Conservation (phyloP, 2,329 filamentous ascomycete species). For the Stagonosporopsis rhizophila region DNA sequence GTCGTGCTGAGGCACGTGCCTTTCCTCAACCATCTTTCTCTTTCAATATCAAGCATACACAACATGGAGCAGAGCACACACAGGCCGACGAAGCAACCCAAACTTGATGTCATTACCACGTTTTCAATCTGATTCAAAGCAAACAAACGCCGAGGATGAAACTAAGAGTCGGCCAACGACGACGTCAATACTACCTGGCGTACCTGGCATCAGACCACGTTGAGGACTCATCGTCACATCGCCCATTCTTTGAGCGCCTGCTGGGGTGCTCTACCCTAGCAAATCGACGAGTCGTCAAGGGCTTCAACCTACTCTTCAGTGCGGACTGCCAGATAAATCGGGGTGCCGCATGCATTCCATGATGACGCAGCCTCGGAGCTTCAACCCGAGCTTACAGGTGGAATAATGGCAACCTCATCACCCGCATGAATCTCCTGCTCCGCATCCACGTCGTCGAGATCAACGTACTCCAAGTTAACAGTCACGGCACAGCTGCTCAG, state of each 20-base stretch:
- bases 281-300: not conserved
- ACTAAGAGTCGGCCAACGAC: not conserved
- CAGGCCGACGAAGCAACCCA: too few relatives aligned
- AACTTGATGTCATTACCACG: too few relatives aligned
- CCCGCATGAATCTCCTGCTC: conserved; percentile 68
- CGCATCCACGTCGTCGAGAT: conserved; percentile 62
- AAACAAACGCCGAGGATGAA: too few relatives aligned
- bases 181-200: too few relatives aligned
- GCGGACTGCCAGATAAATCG: not conserved
- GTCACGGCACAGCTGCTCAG: conserved; percentile 78
- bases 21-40: too few relatives aligned
- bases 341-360: not conserved
- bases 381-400: conserved; percentile 85
- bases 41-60: too few relatives aligned
- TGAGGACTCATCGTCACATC: not conserved
- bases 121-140: too few relatives aligned
- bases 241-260: not conserved
- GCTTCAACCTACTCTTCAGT: not conserved
- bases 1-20: too few relatives aligned
- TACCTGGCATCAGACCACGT: not conserved
- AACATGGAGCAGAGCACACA: too few relatives aligned
- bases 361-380: not conserved
- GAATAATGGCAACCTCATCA: conserved; percentile 87
- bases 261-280: not conserved
- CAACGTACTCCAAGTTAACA: conserved; percentile 81